Conservation (phyloP, 164 flowering plant genomes). For the Kingdonia uniflora region DNA sequence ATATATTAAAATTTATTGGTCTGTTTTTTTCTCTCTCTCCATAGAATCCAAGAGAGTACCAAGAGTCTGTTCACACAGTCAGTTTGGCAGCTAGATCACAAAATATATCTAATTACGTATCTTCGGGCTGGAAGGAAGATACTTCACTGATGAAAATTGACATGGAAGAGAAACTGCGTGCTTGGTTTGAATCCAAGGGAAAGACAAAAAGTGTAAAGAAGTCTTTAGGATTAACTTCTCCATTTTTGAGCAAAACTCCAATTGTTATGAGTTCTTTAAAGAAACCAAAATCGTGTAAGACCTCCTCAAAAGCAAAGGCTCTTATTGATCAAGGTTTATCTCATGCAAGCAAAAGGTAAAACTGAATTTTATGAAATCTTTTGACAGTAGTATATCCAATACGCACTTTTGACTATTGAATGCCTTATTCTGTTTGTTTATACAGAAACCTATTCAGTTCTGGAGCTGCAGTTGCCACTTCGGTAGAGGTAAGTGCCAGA, state of each 20-base stretch:
- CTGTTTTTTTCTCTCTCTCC: no score
- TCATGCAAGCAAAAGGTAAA: slow-evolving; percentile 34
- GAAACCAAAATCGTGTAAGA: slow-evolving; percentile 19
- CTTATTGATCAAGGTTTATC: slow-evolving; percentile 9
- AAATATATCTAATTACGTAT: slow-evolving; percentile 47
- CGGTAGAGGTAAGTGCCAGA: slow-evolving; percentile 26
- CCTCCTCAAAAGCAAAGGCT: slow-evolving; percentile 30
- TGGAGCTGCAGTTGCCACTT: slow-evolving; percentile 15
- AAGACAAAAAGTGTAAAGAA: slow-evolving; percentile 58
- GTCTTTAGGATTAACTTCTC: slow-evolving; percentile 31
- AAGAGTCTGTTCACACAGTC: slow-evolving; percentile 79
- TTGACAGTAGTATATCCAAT: no score
- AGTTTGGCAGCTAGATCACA: slow-evolving; percentile 84
- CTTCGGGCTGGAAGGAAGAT: slow-evolving; percentile 40
- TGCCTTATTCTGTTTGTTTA: neutral
- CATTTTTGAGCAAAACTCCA: slow-evolving; percentile 39
- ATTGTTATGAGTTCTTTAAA: slow-evolving; percentile 25
- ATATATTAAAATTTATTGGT: no score
- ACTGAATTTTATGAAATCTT: neutral
- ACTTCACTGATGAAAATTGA: slow-evolving; percentile 59
- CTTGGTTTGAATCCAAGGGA: slow-evolving; percentile 95
- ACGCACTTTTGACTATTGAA: no score
- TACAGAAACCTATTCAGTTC: slow-evolving; percentile 15
- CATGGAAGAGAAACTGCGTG: slow-evolving; percentile 76
- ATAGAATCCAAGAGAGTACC: slow-evolving; percentile 88